Evolutionary conservation across 768 basidiomycete species (phyloP).

Genomic region (Gloeophyllum trabeum): DNA sequence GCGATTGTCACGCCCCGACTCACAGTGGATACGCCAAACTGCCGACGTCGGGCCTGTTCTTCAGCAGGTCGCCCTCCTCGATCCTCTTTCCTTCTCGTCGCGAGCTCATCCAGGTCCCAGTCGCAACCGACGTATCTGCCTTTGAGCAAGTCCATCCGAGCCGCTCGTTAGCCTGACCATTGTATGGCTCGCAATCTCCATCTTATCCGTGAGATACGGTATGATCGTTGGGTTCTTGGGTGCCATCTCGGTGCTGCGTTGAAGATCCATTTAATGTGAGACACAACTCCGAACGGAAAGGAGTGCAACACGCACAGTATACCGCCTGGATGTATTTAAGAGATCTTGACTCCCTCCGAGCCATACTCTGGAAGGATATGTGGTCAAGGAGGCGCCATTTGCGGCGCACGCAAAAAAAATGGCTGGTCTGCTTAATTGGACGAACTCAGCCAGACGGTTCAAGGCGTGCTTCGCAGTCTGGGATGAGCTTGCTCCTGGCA

Average conservation of each 20-base stretch:
- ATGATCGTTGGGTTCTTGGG: neutral
- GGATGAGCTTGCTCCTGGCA: conserved; percentile 1
- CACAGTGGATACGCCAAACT: neutral
- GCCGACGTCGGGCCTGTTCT: neutral
- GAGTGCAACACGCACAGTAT: neutral
- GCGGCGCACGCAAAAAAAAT: neutral
- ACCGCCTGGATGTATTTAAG: neutral
- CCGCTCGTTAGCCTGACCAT: neutral
- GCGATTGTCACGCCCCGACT: no score
- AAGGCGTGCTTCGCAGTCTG: neutral
- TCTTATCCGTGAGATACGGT: neutral
- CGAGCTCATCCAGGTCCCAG: conserved; percentile 1
- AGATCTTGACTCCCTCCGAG: neutral
- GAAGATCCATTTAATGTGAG: neutral
- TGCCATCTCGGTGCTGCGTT: neutral
- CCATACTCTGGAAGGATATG: neutral
- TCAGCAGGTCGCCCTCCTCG: neutral
- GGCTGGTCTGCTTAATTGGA: conserved; percentile 1
- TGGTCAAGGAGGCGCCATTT: neutral
- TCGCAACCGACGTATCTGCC: neutral
- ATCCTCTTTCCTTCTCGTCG: neutral
- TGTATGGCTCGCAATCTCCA: neutral
- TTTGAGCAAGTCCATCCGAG: neutral
- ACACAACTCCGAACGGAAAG: neutral
- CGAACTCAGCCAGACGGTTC: conserved; percentile 3